Evolutionary conservation across 345 rosid species (phyloP).

Genomic region (Populus alba): DNA sequence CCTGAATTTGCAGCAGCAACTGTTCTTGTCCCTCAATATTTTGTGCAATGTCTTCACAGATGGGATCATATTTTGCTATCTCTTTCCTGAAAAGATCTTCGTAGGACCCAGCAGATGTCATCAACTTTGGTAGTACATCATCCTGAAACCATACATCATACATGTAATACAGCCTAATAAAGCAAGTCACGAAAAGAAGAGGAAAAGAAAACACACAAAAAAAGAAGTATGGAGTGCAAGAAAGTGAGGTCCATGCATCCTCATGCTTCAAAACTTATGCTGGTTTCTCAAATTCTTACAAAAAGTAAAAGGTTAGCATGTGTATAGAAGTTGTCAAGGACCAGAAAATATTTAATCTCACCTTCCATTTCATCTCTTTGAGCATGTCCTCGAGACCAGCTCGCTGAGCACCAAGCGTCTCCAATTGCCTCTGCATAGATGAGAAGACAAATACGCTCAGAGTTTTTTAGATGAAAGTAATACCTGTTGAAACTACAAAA

Average conservation of each 20-base stretch:
- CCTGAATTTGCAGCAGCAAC: conserved; percentile 87
- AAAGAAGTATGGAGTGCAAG: neutral
- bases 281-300: neutral
- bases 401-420: conserved; percentile 91
- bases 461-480: neutral
- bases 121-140: conserved; percentile 93
- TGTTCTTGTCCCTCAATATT: conserved; percentile 94
- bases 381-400: conserved; percentile 99
- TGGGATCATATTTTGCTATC: conserved; percentile 76
- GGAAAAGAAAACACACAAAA: conserved; percentile 1
- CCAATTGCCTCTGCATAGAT: conserved; percentile 84
- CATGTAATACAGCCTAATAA: conserved; percentile 5
- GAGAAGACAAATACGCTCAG: conserved; percentile 5
- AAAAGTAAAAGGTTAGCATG: neutral
- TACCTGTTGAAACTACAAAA: neutral
- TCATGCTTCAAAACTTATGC: neutral
- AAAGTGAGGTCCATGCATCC: neutral
- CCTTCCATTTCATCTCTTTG: conserved; percentile 98
- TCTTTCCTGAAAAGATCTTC: conserved; percentile 98
- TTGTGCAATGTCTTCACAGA: conserved; percentile 79
- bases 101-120: conserved; percentile 80
- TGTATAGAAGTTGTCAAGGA: conserved; percentile 2
- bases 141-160: conserved; percentile 56
- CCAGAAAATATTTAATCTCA: conserved; percentile 23
- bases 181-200: neutral